Base-by-base conservation (phyloP, 768 basidiomycete genomes). In the Lentinula sp. region DNA sequence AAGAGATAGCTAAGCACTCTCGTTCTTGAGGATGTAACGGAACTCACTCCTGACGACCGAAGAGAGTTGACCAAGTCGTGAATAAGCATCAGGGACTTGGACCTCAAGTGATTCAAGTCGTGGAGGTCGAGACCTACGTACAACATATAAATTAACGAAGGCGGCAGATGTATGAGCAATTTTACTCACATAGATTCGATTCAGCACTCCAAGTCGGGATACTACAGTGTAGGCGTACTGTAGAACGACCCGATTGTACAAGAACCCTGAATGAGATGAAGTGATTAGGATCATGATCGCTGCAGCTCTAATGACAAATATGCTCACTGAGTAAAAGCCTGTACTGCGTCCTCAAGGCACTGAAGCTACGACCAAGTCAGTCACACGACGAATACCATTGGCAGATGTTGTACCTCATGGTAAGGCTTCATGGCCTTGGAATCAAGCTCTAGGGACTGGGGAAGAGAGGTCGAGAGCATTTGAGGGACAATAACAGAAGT, bases 191-290 rank as follows among this genome's bases (percentile, higher is more conserved):
- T 51, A 77, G 80, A 65, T 84, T 80, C 6, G 81, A 80, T 41
- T 81, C 78, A 13, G 83, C 74, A 32, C 77, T 80, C 81, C 85
- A 88, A 33, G 86, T 90, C 1, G 88, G 87, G 43, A 90, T 77
- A 16, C 83, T 83, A 72, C 88, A 88, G 59, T 85, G 79, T 41
- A 90, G 74, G 23, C 83, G 78, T 41, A 88, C 74, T 23, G 81
- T 71, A 8, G 75, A 72, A 61, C 68, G 75, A 33, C 81, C 79
- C 16, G 82, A 80, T 60, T 74, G 73, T 43, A 79, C 65, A 51
- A 84, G 74, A 59, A 85, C 71, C 63, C 85, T 88, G 62, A 35
- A 39, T 20, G 41, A 39, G 4, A 42, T n/a, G 28, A 63, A 35
- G 61, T 51, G 20, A 13, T 59, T 51, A 18, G 12, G 35, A 49